phyloP scores from a whole-genome alignment of 352 stramenopile genomes.

The Pythium aristosporum region DNA sequence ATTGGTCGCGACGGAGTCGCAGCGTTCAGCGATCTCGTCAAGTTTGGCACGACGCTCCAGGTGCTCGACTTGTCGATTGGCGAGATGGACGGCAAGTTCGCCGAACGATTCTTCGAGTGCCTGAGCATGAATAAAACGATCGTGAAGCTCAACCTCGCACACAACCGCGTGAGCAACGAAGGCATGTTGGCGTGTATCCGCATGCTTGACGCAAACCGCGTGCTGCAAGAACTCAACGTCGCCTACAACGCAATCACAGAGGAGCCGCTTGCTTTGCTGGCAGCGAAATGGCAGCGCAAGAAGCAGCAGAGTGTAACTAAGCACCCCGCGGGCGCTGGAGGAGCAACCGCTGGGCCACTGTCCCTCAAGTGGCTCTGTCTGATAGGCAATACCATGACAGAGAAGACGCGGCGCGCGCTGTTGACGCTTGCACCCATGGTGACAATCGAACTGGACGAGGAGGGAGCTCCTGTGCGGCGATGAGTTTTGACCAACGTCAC shows the following conservation, averaged over 20 bases:
- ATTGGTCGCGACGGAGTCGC: conserved; percentile 55
- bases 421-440: conserved; percentile 31
- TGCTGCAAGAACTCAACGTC: conserved; percentile 71
- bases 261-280: conserved; percentile 54
- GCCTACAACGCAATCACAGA: conserved; percentile 73
- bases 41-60: conserved; percentile 43
- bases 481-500: conserved; percentile 6
- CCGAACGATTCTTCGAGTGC: conserved; percentile 65
- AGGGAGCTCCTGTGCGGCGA: conserved; percentile 30
- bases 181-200: conserved; percentile 60
- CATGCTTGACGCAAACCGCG: conserved; percentile 53
- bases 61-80: conserved; percentile 67
- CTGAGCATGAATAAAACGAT: conserved; percentile 59
- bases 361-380: conserved; percentile 57
- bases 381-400: conserved; percentile 59
- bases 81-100: conserved; percentile 53
- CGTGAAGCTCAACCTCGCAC: conserved; percentile 47
- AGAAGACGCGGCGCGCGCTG: conserved; percentile 41
- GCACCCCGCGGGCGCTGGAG: too few species aligned
- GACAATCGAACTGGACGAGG: conserved; percentile 42
- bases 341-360: conserved; percentile 4
- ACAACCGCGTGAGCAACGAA: conserved; percentile 76
- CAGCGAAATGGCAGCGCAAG: conserved; percentile 29
- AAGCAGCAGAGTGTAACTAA: not conserved
- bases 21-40: conserved; percentile 55